A percentile compares a stretch with the other conserved stretches of the same genome.
phyloP scores from a whole-genome alignment of 306 rosid genomes.

The Cucurbita moschata region DNA sequence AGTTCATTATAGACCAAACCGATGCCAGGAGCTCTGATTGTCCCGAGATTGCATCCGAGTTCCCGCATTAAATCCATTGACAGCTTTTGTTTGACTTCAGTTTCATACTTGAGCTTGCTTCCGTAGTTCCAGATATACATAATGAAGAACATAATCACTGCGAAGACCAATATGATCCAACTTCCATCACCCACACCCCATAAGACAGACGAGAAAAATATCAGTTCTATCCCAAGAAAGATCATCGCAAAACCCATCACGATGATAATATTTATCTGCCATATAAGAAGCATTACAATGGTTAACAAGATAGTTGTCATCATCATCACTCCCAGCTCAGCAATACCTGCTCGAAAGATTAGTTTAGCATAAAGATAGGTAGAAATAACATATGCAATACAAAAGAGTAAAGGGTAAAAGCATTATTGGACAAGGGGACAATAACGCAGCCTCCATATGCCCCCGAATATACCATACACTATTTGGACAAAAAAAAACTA shows the following conservation, averaged over 20 bases:
- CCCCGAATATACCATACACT: background rate
- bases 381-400: background rate
- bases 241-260: constrained; percentile 50
- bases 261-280: constrained; percentile 73
- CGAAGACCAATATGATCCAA: constrained; percentile 88
- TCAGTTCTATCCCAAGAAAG: constrained; percentile 77
- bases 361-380: constrained; percentile 8
- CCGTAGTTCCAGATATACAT: constrained; percentile 91
- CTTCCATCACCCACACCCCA: constrained; percentile 86
- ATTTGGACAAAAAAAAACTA: background rate
- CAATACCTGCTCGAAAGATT: constrained; percentile 53
- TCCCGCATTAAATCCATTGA: constrained; percentile 78
- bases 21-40: constrained; percentile 90
- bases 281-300: constrained; percentile 93
- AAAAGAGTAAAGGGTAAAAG: background rate
- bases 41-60: constrained; percentile 84
- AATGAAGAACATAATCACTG: constrained; percentile 57
- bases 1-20: constrained; percentile 90
- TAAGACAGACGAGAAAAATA: constrained; percentile 83
- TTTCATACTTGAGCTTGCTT: constrained; percentile 92
- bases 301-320: constrained; percentile 84
- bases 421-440: background rate
- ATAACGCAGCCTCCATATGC: background rate
- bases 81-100: constrained; percentile 83
- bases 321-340: constrained; percentile 98